Base-by-base conservation (phyloP, 495 filamentous ascomycete genomes). In the Penicillium antarcticum region DNA sequence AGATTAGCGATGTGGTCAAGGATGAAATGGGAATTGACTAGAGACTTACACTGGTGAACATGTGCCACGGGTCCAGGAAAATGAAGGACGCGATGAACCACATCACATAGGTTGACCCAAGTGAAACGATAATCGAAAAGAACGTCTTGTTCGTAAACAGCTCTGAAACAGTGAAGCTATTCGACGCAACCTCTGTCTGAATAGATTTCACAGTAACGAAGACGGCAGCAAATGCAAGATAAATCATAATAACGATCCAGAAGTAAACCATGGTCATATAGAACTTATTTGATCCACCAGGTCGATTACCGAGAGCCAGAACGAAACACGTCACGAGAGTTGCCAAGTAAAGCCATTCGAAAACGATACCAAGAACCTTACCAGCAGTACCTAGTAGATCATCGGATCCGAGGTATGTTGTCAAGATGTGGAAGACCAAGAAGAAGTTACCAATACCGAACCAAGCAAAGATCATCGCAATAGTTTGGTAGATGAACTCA, bases 401-500 rank as follows among this genome's bases (percentile, higher is more conserved):
- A 0, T 68, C 60, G 12, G 79, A 76, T 36, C 86, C 85, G 49
- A 99, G 79, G 61, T 90, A 92, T 29, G 84, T 86, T 1, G 92
- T 97, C 56, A 99, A 70, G 65, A 99, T 99, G 62, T 92, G 90
- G 76, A 99, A 99, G 38, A 99, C 95, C 58, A 99, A 73, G 81
- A 97, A 99, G 80, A 99, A 99, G 68, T 99, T 99, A 56, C 95
- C 94, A 61, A 99, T 94, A 58, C 89, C 90, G 71, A 99, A 97
- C 95, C 95, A 99, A 44, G 95, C 91, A 59, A 99, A 99, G 60
- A 99, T 78, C 89, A 97, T 96, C 70, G 86, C 92, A 68, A 97
- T 77, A 12, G 90, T 91, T 65, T 97, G 90, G 72, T 96, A 99
- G 52, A 86, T 68, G 73, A 97, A 97, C 64, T 97, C 94, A 46